Evolutionary conservation across 225 moss, liverwort and hornwort species (phyloP).

Genomic region (Asterella californica): DNA sequence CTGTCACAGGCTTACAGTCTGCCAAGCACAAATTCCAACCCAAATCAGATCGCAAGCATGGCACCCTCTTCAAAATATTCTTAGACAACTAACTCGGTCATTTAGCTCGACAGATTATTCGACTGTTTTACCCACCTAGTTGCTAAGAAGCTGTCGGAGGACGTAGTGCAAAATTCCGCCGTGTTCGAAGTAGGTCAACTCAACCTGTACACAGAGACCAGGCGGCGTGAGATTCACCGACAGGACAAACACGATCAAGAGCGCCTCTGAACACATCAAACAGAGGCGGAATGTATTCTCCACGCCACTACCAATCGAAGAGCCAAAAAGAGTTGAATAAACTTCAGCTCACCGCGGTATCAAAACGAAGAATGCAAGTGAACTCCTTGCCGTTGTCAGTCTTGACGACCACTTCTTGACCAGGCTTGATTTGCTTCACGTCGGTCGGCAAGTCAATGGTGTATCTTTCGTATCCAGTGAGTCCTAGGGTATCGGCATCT

Average conservation of each 20-base stretch:
- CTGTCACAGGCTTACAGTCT: slow-evolving; percentile 3
- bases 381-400: slow-evolving; percentile 76
- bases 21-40: neutral
- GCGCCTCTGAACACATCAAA: neutral
- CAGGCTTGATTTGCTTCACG: slow-evolving; percentile 63
- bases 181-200: slow-evolving; percentile 80
- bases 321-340: neutral
- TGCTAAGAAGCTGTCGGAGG: slow-evolving; percentile 70
- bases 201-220: slow-evolving; percentile 47
- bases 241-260: neutral
- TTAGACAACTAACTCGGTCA: neutral
- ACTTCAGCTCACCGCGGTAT: slow-evolving; percentile 48
- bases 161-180: slow-evolving; percentile 96
- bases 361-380: slow-evolving; percentile 74
- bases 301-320: neutral
- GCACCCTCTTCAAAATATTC: neutral
- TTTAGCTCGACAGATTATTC: neutral
- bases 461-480: slow-evolving; percentile 87
- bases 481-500: slow-evolving; percentile 67
- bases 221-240: neutral
- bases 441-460: slow-evolving; percentile 61
- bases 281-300: neutral
- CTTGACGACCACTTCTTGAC: slow-evolving; percentile 74
- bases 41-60: neutral
- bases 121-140: slow-evolving; percentile 24